Evolutionary conservation across 495 filamentous ascomycete genomes (phyloP), one percentile per base, ranked within the genome.

Genomic region (Trichoderma parareesei): DNA sequence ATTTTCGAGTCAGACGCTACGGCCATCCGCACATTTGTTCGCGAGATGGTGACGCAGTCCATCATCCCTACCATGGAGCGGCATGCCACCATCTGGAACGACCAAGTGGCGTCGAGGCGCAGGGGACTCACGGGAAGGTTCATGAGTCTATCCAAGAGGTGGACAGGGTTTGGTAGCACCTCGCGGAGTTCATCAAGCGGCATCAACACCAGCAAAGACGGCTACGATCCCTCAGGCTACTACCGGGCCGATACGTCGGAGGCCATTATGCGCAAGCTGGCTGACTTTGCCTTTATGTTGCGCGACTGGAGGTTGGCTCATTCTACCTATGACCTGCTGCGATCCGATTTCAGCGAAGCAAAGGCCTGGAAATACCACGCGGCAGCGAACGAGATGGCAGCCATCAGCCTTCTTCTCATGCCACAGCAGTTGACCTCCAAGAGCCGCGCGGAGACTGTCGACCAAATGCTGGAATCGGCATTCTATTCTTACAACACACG

Each of bases 351-450:
- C 70, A 87, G 85, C 65, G 93, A 93, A 71, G 93, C 98, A 73
- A 97, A 97, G 74, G 94, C 94, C 1, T 98, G 95, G 94, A 89
- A 82, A 69, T 92, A 97, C 68, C 91, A 97, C 72, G 94, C 95
- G 0, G 92, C 89, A 0, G 88, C 90, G 14, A 88, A 92, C 73
- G 94, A 98, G 77, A 97, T 98, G 92, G 84, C 87, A 5, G 94
- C 90, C 13, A 80, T 97, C 4, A 89, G 87, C 66, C 84, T 88
- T 42, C 84, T 98, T 42, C 77, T 98, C 35, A 87, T 86, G 69
- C 87, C 88, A 27, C 83, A 88, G 63, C 81, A 83, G 35, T 81
- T 90, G 65, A 85, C 85, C 2, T 84, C 86, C 20, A 96, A 89
- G 69, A 84, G 82, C 53, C 85, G 91, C 71, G 75, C 88, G 10